Evolutionary conservation across 2,329 filamentous ascomycete genomes (phyloP), one percentile per base, ranked within the genome.

Genomic region (Trichoderma citrinoviride): DNA sequence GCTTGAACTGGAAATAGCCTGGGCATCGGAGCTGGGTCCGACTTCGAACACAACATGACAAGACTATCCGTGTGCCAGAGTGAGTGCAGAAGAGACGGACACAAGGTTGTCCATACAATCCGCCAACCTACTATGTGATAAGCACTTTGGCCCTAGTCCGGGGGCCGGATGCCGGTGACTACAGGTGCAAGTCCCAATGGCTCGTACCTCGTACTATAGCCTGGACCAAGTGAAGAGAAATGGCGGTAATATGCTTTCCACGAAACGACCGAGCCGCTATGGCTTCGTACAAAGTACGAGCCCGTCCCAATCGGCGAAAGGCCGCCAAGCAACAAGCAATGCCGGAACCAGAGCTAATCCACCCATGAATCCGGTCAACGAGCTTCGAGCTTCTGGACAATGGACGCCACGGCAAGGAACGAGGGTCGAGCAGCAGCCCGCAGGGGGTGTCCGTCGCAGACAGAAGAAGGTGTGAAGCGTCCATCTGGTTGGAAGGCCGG

Each of bases 141-240:
- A 21, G 54, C 29, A 49, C 41, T 29, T 62, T 65, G 47, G 64
- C 56, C 27, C 33, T 21, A 47, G 64, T 62, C 64, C 57, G 64
- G 64, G 64, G 57, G 56, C 64, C 37, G 21, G 64, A 33, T 55
- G 64, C 64, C 57, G 64, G 64, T n/a, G 64, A 61, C 50, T 50
- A 40, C 27, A 7, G 7, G 27, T 29, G 7, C 33, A 37, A 37
- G n/a, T 65, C 46, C 41, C 47, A 41, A 25, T n/a, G 40, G 47
- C 40, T 19, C n/a, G 23, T 52, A 25, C 55, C 41, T 61, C 40
- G 27, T 14, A n/a, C 47, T 52, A 12, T 7, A 19, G 33, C n/a
- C 15, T 33, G 53, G 33, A 21, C 29, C 33, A 50, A 49, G 23
- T 29, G 25, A 44, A 53, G 41, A 54, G 41, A 56, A 65, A 65